These are phyloP conservation scores for barrel medic (Medicago truncatula) DNA, from an alignment of 306 rosid genomes.

Conservation along the genomic window DNA sequence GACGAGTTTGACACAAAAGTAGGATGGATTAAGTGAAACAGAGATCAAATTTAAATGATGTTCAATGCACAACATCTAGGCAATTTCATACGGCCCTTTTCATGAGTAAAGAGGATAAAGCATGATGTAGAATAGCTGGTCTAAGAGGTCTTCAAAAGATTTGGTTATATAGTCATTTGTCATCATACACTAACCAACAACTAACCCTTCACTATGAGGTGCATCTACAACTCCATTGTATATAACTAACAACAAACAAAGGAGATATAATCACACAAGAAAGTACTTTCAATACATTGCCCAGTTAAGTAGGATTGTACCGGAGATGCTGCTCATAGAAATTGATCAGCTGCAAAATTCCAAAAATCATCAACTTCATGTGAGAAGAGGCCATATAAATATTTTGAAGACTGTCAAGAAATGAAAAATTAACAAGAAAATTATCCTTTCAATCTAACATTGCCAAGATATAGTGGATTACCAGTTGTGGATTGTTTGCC, in stretches of 20 bases:
- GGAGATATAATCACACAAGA: conserved; percentile 37
- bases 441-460: background rate
- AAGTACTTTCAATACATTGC: conserved; percentile 45
- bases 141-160: background rate
- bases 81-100: background rate
- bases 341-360: conserved; percentile 71
- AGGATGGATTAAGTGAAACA: too few relatives aligned
- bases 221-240: conserved; percentile 48
- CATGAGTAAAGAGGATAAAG: background rate
- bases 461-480: conserved; percentile 44
- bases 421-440: conserved; percentile 20
- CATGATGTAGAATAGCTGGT: background rate
- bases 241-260: conserved; percentile 39
- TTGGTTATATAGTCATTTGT: background rate
- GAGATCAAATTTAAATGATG: background rate
- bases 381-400: conserved; percentile 4
- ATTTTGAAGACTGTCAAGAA: conserved; percentile 26
- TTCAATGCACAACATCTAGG: conserved; percentile 3
- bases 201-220: conserved; percentile 42
- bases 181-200: conserved; percentile 25
- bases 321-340: conserved; percentile 93
- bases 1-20: too few relatives aligned
- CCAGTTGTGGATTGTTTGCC: conserved; percentile 79
- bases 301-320: conserved; percentile 59
- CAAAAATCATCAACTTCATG: conserved; percentile 26